These are phyloP conservation scores for Fusarium sp. DNA, from an alignment of 2,329 filamentous ascomycete species.

Conservation along the genomic window DNA sequence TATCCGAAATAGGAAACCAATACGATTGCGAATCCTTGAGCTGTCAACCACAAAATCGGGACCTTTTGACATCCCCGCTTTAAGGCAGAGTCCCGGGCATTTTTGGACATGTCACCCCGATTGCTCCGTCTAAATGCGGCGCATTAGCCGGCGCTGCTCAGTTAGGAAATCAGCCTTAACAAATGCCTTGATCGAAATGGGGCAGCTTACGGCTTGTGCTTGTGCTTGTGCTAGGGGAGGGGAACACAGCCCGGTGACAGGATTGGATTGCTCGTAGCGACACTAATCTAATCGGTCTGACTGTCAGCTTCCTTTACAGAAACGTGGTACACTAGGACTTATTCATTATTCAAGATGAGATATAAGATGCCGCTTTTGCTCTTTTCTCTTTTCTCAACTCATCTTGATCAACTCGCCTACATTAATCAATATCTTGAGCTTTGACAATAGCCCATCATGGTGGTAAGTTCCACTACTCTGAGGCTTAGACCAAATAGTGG, in stretches of 20 bases:
- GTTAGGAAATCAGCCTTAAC: conserved; percentile 4
- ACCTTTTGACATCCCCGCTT: not conserved
- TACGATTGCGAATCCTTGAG: not conserved
- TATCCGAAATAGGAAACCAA: not conserved
- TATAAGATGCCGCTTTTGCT: conserved; percentile 7
- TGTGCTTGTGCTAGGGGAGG: not conserved
- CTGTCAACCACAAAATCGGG: not conserved
- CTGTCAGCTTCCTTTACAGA: not conserved
- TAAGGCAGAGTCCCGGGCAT: conserved; percentile 1
- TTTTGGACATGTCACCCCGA: not conserved
- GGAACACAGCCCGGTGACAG: not conserved
- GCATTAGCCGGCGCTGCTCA: not conserved
- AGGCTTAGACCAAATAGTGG: not conserved
- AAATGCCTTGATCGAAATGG: not conserved
- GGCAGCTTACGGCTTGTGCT: not conserved
- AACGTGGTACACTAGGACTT: not conserved
- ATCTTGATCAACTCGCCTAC: not conserved
- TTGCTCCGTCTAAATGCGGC: not conserved
- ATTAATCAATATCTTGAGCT: not conserved
- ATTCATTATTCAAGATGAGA: not conserved
- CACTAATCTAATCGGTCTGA: conserved; percentile 1
- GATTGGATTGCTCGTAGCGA: not conserved
- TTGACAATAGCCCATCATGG: conserved; percentile 23
- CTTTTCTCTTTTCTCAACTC: conserved; percentile 7
- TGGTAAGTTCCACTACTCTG: conserved; percentile 1